phyloP scores from a whole-genome alignment of 1,284 basidiomycete species.

The Mycena citricolor region DNA sequence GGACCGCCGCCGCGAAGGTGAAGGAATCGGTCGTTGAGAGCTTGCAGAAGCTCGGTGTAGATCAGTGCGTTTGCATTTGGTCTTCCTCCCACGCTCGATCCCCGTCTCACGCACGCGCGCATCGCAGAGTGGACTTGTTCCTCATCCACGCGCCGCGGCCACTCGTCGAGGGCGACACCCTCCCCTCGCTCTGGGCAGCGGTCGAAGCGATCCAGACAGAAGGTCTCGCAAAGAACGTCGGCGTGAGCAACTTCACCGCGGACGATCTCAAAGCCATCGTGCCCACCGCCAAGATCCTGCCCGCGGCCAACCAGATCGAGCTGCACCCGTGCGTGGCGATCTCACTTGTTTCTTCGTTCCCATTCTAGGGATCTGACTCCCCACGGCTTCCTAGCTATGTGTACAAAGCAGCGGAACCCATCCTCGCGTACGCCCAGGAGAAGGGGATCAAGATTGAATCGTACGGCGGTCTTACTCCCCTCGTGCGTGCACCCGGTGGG shows the following conservation, averaged over 20 bases:
- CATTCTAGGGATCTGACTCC: neutral
- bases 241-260: constrained; percentile 81
- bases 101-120: too few species aligned
- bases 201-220: constrained; percentile 70
- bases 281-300: constrained; percentile 55
- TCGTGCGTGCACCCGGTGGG: constrained; percentile 51
- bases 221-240: constrained; percentile 75
- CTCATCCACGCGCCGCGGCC: constrained; percentile 69
- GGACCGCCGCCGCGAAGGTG: constrained; percentile 34
- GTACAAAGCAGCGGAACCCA: constrained; percentile 54
- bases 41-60: constrained; percentile 57
- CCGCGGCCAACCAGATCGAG: constrained; percentile 85
- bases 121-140: constrained; percentile 68
- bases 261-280: constrained; percentile 66
- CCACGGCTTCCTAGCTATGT: constrained; percentile 47
- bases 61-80: too few species aligned
- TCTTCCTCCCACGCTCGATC: too few species aligned
- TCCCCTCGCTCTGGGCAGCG: constrained; percentile 56
- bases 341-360: neutral
- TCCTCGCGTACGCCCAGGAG: constrained; percentile 55
- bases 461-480: constrained; percentile 63
- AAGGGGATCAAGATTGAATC: constrained; percentile 56
- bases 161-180: constrained; percentile 36
- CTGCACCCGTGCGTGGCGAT: constrained; percentile 54
- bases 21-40: constrained; percentile 53